These are phyloP conservation scores for Canavalia ensiformis DNA, from an alignment of 306 rosid genomes.

Conservation along the genomic window DNA sequence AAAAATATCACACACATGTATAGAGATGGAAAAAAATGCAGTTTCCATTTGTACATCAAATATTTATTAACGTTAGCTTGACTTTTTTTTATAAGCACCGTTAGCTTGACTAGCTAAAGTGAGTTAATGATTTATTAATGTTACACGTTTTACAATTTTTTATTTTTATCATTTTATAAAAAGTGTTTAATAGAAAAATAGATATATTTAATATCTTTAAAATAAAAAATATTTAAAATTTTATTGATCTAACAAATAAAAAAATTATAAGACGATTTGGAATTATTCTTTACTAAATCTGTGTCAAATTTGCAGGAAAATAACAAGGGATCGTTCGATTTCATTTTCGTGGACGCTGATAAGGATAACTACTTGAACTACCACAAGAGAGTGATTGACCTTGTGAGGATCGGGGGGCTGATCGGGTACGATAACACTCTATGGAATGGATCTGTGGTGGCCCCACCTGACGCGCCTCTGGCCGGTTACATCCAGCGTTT, in stretches of 20 bases:
- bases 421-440: constrained; percentile 92
- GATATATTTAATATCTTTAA: too few species aligned
- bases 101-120: not conserved
- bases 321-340: constrained; percentile 69
- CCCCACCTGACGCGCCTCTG: constrained; percentile 75
- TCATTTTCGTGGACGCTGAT: constrained; percentile 88
- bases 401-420: constrained; percentile 83
- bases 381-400: constrained; percentile 77
- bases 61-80: not conserved
- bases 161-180: too few species aligned
- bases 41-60: too few species aligned
- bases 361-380: constrained; percentile 89
- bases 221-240: too few species aligned
- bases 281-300: too few species aligned
- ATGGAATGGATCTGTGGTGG: constrained; percentile 86
- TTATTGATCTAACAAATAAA: too few species aligned
- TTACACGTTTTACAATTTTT: too few species aligned
- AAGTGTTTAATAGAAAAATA: too few species aligned
- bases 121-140: not conserved
- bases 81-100: not conserved
- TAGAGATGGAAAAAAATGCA: too few species aligned
- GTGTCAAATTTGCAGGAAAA: constrained; percentile 57
- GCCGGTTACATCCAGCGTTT: constrained; percentile 57
- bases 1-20: too few species aligned
- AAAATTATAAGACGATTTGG: too few species aligned